Conservation (phyloP, 2,329 filamentous ascomycete species). For the Phyllosticta paracitricarpa region DNA sequence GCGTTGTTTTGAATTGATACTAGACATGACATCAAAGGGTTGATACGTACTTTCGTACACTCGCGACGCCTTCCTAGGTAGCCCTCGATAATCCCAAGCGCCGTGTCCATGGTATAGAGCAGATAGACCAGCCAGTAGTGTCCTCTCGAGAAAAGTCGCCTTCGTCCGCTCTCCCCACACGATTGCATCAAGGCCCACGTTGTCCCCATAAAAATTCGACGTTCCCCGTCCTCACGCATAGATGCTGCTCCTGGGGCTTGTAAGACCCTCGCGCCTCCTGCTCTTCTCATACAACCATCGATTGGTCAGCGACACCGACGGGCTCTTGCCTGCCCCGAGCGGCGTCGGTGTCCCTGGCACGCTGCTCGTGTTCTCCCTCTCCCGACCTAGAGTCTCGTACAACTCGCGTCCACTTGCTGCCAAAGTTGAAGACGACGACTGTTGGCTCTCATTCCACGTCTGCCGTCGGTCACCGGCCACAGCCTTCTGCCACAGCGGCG, state of each 20-base stretch:
- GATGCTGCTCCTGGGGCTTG: background rate
- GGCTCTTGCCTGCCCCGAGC: conserved; percentile 41
- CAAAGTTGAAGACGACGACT: background rate
- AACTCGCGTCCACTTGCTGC: conserved; percentile 18
- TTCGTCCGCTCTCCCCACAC: background rate
- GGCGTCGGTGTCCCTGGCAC: conserved; percentile 60
- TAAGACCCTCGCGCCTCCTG: conserved; percentile 33
- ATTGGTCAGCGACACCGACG: conserved; percentile 72
- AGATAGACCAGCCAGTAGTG: background rate
- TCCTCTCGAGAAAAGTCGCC: background rate
- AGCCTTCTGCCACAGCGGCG: conserved; percentile 57
- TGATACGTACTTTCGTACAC: background rate
- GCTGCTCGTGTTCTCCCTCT: conserved; percentile 27
- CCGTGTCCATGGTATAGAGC: background rate
- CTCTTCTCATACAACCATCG: conserved; percentile 93
- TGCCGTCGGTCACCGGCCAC: conserved; percentile 45
- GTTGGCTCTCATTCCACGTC: background rate
- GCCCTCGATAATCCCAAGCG: background rate
- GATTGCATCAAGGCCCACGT: background rate
- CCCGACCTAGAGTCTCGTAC: conserved; percentile 31
- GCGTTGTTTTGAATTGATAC: background rate
- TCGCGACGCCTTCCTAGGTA: background rate
- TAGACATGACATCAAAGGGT: background rate
- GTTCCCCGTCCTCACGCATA: background rate
- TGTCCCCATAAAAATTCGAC: background rate